Conservation (phyloP, 2,329 filamentous ascomycete species). For the Xylariales sp. region DNA sequence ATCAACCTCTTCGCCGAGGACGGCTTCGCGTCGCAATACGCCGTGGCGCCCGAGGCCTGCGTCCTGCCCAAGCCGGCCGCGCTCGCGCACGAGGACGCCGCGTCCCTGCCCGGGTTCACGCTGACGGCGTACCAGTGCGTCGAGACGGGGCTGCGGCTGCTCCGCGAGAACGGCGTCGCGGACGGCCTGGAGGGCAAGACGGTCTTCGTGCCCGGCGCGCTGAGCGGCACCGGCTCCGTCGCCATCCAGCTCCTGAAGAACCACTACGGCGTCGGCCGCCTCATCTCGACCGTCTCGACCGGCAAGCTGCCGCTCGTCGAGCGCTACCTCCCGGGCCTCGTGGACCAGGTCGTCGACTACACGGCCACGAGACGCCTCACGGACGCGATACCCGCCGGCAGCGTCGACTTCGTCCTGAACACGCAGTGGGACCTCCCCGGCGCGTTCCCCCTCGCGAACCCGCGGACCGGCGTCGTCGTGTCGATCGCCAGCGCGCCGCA, state of each 20-base stretch:
- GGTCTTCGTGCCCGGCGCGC: slow-evolving; percentile 62
- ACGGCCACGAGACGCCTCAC: slow-evolving; percentile 53
- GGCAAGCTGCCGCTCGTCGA: slow-evolving; percentile 60
- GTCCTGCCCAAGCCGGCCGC: slow-evolving; percentile 50
- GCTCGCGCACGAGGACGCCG: slow-evolving; percentile 51
- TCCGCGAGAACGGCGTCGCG: slow-evolving; percentile 47
- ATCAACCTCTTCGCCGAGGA: slow-evolving; percentile 44
- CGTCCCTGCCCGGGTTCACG: slow-evolving; percentile 52
- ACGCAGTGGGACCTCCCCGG: slow-evolving; percentile 56
- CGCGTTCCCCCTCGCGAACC: slow-evolving; percentile 56
- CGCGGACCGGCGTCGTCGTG: slow-evolving; percentile 53
- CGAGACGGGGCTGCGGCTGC: slow-evolving; percentile 52
- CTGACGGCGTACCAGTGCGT: slow-evolving; percentile 58
- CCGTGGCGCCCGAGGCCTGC: slow-evolving; percentile 51
- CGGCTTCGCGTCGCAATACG: slow-evolving; percentile 57
- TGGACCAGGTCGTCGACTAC: slow-evolving; percentile 66
- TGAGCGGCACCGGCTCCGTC: slow-evolving; percentile 60
- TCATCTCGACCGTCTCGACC: slow-evolving; percentile 66
- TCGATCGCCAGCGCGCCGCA: slow-evolving; percentile 56
- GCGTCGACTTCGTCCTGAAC: slow-evolving; percentile 63
- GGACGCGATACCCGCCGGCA: slow-evolving; percentile 54
- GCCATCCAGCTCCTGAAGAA: slow-evolving; percentile 63
- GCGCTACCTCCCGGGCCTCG: slow-evolving; percentile 55
- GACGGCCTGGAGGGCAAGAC: slow-evolving; percentile 60
- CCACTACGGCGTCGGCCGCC: slow-evolving; percentile 58